These are phyloP conservation scores for Flaveria ramosissima DNA, from an alignment of 129 eudicot species.

Conservation along the genomic window DNA sequence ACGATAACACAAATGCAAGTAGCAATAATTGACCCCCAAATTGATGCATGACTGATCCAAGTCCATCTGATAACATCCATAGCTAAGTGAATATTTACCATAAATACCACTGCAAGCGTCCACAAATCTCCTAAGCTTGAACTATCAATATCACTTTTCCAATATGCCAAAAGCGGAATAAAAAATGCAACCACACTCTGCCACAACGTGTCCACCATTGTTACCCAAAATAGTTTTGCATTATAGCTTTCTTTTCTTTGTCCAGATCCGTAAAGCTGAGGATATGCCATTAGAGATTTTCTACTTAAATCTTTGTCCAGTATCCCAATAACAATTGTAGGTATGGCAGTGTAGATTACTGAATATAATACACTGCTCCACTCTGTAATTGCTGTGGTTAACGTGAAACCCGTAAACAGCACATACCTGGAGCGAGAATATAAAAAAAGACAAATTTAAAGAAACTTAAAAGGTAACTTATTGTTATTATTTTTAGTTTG, in stretches of 20 bases:
- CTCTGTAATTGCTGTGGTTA: conserved; percentile 87
- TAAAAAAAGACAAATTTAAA: background rate
- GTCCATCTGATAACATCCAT: conserved; percentile 95
- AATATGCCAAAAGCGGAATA: conserved; percentile 68
- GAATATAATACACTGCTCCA: conserved; percentile 98
- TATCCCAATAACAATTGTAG: conserved; percentile 81
- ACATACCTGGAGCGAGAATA: conserved; percentile 59
- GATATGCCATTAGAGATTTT: conserved; percentile 58
- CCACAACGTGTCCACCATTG: conserved; percentile 82
- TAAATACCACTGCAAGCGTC: conserved; percentile 75
- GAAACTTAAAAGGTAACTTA: background rate
- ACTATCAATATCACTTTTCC: conserved; percentile 65
- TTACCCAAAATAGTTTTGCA: conserved; percentile 69
- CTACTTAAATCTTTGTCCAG: conserved; percentile 90
- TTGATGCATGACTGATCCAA: conserved; percentile 77
- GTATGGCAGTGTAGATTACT: conserved; percentile 76
- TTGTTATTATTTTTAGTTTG: background rate
- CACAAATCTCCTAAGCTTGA: conserved; percentile 93
- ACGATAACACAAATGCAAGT: conserved; percentile 80
- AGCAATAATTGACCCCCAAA: conserved; percentile 86
- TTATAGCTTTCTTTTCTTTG: conserved; percentile 83
- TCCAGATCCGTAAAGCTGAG: conserved; percentile 87
- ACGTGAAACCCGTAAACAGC: conserved; percentile 69
- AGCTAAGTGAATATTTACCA: conserved; percentile 84
- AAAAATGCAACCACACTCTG: conserved; percentile 81